phyloP scores from a whole-genome alignment of 2,329 filamentous ascomycete species.

The Colletotrichum eremochloae region DNA sequence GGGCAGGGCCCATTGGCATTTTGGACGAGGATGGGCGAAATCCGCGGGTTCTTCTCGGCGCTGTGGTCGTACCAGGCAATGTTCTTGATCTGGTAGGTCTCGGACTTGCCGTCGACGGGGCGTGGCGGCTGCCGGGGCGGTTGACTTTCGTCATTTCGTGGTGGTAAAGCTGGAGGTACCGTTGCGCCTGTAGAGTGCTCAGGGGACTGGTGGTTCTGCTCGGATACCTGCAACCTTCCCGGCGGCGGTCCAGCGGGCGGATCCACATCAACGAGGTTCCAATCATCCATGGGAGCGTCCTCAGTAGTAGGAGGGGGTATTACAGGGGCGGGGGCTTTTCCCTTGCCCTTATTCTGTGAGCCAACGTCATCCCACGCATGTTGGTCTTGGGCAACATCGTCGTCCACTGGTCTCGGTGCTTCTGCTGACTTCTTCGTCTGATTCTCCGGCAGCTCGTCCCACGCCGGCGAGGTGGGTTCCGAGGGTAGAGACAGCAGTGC shows the following conservation, averaged over 20 bases:
- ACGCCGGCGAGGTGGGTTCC: constrained; percentile 53
- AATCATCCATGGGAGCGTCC: constrained; percentile 56
- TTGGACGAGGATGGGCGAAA: constrained; percentile 91
- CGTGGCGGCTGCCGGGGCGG: constrained; percentile 53
- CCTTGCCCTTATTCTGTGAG: constrained; percentile 58
- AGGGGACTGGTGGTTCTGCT: background rate
- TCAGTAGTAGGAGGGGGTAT: constrained; percentile 44
- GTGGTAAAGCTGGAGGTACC: constrained; percentile 54
- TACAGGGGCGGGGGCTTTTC: constrained; percentile 47
- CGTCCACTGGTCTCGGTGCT: constrained; percentile 45
- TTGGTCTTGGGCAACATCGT: constrained; percentile 57
- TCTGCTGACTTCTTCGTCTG: constrained; percentile 44
- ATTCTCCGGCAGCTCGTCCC: constrained; percentile 53
- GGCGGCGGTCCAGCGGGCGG: constrained; percentile 1
- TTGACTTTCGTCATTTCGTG: constrained; percentile 49
- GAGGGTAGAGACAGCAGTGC: constrained; percentile 52
- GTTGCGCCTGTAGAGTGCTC: constrained; percentile 10
- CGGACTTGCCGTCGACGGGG: constrained; percentile 64
- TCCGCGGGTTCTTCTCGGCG: constrained; percentile 71
- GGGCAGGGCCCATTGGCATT: constrained; percentile 97
- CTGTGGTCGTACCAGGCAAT: constrained; percentile 84
- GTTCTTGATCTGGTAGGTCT: constrained; percentile 95
- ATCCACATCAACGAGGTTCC: constrained; percentile 58
- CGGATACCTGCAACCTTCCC: background rate
- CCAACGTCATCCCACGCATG: constrained; percentile 66